phyloP scores from a whole-genome alignment of 2,329 filamentous ascomycete genomes.

The Ascocoryne sarcoides region DNA sequence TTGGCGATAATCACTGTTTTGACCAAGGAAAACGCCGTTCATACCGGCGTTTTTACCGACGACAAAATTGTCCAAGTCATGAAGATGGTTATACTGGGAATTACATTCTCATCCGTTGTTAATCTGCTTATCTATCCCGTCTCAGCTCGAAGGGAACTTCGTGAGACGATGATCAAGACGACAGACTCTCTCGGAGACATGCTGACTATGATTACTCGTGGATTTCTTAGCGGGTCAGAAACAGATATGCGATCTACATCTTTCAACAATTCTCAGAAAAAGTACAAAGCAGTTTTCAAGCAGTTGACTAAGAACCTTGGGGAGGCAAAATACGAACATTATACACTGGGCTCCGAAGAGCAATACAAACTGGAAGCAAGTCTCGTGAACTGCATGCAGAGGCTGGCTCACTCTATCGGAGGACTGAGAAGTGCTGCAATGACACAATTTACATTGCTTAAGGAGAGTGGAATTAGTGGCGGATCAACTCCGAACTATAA shows the following conservation, averaged over 20 bases:
- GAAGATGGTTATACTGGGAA: slow-evolving; percentile 76
- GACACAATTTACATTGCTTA: slow-evolving; percentile 78
- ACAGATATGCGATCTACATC: slow-evolving; percentile 61
- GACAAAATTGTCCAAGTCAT: slow-evolving; percentile 74
- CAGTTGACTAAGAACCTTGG: slow-evolving; percentile 68
- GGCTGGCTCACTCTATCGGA: slow-evolving; percentile 79
- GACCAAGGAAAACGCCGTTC: slow-evolving; percentile 84
- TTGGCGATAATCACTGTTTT: slow-evolving; percentile 83
- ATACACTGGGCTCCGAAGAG: slow-evolving; percentile 67
- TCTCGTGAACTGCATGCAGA: slow-evolving; percentile 76
- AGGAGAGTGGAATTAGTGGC: slow-evolving; percentile 39
- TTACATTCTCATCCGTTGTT: slow-evolving; percentile 60
- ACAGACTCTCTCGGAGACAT: slow-evolving; percentile 73
- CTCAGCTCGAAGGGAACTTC: slow-evolving; percentile 66
- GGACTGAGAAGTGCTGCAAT: slow-evolving; percentile 82
- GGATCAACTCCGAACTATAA: slow-evolving; percentile 12
- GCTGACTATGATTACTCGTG: slow-evolving; percentile 70
- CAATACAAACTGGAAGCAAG: slow-evolving; percentile 72
- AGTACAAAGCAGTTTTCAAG: slow-evolving; percentile 59
- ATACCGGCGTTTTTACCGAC: slow-evolving; percentile 71
- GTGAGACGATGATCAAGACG: slow-evolving; percentile 62
- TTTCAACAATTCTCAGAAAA: slow-evolving; percentile 52
- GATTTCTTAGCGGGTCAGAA: slow-evolving; percentile 77
- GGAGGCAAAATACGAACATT: slow-evolving; percentile 87
- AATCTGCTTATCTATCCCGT: slow-evolving; percentile 72